Evolutionary conservation across 2,329 filamentous ascomycete genomes (phyloP).

Genomic region (Eurotiales sp.): DNA sequence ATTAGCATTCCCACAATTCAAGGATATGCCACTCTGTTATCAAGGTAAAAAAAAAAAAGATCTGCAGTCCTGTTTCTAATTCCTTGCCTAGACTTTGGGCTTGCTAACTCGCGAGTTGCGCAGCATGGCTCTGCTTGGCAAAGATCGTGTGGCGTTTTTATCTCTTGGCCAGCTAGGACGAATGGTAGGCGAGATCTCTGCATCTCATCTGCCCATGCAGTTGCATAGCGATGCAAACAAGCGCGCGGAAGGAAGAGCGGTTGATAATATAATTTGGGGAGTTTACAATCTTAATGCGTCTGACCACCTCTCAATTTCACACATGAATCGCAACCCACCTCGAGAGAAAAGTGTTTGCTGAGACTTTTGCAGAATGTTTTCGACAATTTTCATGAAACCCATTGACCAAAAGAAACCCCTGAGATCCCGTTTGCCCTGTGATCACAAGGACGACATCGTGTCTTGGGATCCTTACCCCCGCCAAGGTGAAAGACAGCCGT

Average conservation of each 20-base stretch:
- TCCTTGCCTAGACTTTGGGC: not conserved
- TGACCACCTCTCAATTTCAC: constrained; percentile 11
- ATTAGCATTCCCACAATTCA: constrained; percentile 29
- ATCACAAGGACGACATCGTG: constrained; percentile 8
- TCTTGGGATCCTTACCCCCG: constrained; percentile 14
- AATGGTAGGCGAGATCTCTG: constrained; percentile 22
- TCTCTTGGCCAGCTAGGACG: constrained; percentile 26
- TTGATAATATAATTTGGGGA: constrained; percentile 15
- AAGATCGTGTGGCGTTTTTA: constrained; percentile 29
- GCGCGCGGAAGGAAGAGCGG: constrained; percentile 10
- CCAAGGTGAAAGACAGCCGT: constrained; percentile 6
- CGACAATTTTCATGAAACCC: constrained; percentile 15
- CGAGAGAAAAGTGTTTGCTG: constrained; percentile 8
- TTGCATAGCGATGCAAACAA: constrained; percentile 19
- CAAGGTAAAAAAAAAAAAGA: no score
- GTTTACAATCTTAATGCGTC: constrained; percentile 16
- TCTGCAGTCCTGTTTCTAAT: no score
- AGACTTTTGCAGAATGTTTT: constrained; percentile 15
- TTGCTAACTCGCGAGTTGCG: not conserved
- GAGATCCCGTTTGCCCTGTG: constrained; percentile 9
- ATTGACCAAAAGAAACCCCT: constrained; percentile 12
- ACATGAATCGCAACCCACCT: not conserved
- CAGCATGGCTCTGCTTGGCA: constrained; percentile 30
- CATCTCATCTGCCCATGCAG: constrained; percentile 13
- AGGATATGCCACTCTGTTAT: constrained; percentile 28